Conservation (phyloP, 2,329 filamentous ascomycete genomes). For the Penicillium sp. region DNA sequence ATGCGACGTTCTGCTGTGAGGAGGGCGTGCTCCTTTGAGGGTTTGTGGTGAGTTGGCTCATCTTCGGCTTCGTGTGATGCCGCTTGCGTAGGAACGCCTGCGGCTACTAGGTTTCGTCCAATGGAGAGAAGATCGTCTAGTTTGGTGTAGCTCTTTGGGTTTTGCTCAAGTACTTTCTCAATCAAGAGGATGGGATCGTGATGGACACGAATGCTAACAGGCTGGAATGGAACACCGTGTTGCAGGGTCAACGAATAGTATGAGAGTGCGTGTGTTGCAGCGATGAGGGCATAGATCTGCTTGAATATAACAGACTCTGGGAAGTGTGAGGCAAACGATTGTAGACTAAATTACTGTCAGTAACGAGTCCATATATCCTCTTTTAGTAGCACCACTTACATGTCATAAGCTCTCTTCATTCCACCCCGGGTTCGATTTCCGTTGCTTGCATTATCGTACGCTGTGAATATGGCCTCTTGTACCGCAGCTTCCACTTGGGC, state of each 20-base stretch:
- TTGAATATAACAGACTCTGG: slow-evolving; percentile 41
- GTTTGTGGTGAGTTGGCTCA: slow-evolving; percentile 7
- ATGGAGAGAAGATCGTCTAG: slow-evolving; percentile 64
- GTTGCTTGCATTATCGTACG: slow-evolving; percentile 66
- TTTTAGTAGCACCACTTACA: slow-evolving; percentile 41
- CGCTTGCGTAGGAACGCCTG: slow-evolving; percentile 39
- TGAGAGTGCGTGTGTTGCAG: slow-evolving; percentile 63
- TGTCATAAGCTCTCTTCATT: slow-evolving; percentile 61
- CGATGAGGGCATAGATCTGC: slow-evolving; percentile 55
- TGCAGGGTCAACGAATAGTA: slow-evolving; percentile 65
- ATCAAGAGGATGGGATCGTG: slow-evolving; percentile 60
- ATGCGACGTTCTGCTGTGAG: slow-evolving; percentile 48
- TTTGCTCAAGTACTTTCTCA: slow-evolving; percentile 62
- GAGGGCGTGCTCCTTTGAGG: slow-evolving; percentile 29
- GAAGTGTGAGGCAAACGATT: slow-evolving; percentile 46
- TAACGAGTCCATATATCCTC: slow-evolving; percentile 1
- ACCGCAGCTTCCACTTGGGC: slow-evolving; percentile 54
- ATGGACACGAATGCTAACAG: slow-evolving; percentile 65
- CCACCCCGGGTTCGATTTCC: slow-evolving; percentile 63
- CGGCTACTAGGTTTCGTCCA: slow-evolving; percentile 57
- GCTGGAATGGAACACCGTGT: slow-evolving; percentile 65
- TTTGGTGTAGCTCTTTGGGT: slow-evolving; percentile 61
- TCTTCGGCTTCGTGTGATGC: slow-evolving; percentile 22
- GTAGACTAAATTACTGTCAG: slow-evolving; percentile 33
- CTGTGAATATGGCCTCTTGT: slow-evolving; percentile 52